A percentile compares a stretch with the other conserved stretches of the same genome.
These are phyloP conservation scores for Amaranthus cruentus DNA, from an alignment of 148 eudicot genomes.

Conservation along the genomic window DNA sequence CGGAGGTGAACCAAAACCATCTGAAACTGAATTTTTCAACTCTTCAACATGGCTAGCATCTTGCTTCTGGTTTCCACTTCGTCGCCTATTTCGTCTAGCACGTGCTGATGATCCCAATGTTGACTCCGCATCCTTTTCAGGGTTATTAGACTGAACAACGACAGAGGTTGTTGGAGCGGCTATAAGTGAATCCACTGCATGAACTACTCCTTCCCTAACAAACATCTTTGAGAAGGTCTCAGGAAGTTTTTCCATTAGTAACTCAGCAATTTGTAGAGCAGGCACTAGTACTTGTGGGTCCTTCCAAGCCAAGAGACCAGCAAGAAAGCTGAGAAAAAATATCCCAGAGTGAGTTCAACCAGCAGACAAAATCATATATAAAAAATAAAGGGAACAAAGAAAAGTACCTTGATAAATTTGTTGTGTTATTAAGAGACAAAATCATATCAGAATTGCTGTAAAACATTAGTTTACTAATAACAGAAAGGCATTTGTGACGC, in stretches of 20 bases:
- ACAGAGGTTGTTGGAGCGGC: slow-evolving; percentile 34
- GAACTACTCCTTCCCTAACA: slow-evolving; percentile 95
- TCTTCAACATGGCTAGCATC: slow-evolving; percentile 61
- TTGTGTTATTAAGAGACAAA: slow-evolving; percentile 52
- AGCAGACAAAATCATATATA: background rate
- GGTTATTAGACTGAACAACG: slow-evolving; percentile 38
- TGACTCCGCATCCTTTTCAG: slow-evolving; percentile 65
- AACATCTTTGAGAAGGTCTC: slow-evolving; percentile 86
- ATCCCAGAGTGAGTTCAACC: background rate
- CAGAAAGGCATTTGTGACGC: slow-evolving; percentile 95
- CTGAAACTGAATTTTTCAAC: slow-evolving; percentile 44
- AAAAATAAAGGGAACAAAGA: background rate
- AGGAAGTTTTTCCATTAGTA: slow-evolving; percentile 94
- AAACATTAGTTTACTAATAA: slow-evolving; percentile 89
- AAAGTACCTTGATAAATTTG: slow-evolving; percentile 86
- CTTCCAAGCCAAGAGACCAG: slow-evolving; percentile 97
- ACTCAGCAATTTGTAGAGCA: slow-evolving; percentile 93
- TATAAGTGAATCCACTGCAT: slow-evolving; percentile 83
- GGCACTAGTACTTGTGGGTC: slow-evolving; percentile 96
- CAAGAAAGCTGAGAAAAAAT: slow-evolving; percentile 59
- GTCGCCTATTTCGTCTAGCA: slow-evolving; percentile 70
- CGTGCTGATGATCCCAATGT: slow-evolving; percentile 66
- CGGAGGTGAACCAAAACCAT: slow-evolving; percentile 63
- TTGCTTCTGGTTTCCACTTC: slow-evolving; percentile 52
- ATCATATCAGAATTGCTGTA: slow-evolving; percentile 89